Base-by-base conservation (phyloP, 768 basidiomycete species). In the Mycena galopus region DNA sequence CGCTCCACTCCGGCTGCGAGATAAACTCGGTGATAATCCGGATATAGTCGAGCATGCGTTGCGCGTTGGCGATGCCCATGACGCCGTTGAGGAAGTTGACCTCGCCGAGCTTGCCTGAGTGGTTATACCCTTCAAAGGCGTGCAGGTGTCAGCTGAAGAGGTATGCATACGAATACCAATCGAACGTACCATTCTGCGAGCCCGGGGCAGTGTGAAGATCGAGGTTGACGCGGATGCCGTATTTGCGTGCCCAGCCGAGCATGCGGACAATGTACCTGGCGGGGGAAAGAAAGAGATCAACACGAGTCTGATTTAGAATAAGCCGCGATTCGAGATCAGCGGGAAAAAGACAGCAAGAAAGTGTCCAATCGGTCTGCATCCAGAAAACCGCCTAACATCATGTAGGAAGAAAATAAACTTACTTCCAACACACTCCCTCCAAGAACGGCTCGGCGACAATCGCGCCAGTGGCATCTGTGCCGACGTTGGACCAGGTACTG, bases 11-110 rank as follows among this genome's bases (percentile, higher is more conserved):
- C n/a, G 44, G n/a, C 44, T 47, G 44, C 19, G 21, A 8, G 7
- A 47, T 21, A 47, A 47, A 23, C 44, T 47, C 44, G 19, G 17
- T 11, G 44, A 47, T 47, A 1, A 47, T 47, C 21, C 44, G 21
- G 73, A 93, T 88, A 71, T 89, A 87, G 78, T 90, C 84, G 35
- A 93, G 81, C 19, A 88, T 84, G 9, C 44, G 44, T 21, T 47
- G n/a, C 21, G 44, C 44, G 44, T 47, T 47, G 21, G 21, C 44
- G n/a, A 47, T 47, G 8, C 44, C 44, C 44, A 47, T 47, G 21
- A 47, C n/a, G 44, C 44, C 44, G 9, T 47, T 47, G 8, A 47
- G 44, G 44, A 47, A 47, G n/a, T 47, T 47, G 44, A 47, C n/a
- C 16, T 16, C 4, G 21, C 44, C 44, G 21, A 21, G 4, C 11